These are phyloP conservation scores for Lasiodiplodia theobromae DNA, from an alignment of 2,329 filamentous ascomycete genomes.

Conservation along the genomic window DNA sequence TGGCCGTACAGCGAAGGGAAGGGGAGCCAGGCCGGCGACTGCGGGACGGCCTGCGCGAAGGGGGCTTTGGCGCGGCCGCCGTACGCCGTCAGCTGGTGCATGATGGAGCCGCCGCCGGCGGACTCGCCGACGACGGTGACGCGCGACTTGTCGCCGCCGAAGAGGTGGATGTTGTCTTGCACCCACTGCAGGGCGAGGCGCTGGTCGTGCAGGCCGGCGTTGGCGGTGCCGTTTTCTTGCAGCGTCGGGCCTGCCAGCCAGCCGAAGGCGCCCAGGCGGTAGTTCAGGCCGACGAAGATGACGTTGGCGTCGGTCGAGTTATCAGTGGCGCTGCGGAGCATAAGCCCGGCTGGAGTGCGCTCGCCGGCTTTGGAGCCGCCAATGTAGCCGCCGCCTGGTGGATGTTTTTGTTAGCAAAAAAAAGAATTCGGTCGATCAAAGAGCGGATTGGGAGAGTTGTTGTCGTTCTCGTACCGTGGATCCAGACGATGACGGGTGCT, in stretches of 20 bases:
- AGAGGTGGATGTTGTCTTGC: conserved; percentile 57
- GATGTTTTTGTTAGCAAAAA: not conserved
- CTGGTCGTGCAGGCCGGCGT: conserved; percentile 59
- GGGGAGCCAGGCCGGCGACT: conserved; percentile 50
- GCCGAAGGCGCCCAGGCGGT: conserved; percentile 58
- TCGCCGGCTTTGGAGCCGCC: conserved; percentile 49
- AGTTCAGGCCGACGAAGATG: conserved; percentile 58
- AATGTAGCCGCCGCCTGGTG: conserved; percentile 49
- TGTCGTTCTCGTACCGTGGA: conserved; percentile 52
- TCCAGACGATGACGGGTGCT: conserved; percentile 51
- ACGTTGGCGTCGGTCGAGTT: conserved; percentile 40
- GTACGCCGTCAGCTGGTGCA: conserved; percentile 63
- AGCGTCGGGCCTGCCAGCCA: conserved; percentile 56
- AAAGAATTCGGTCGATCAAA: not conserved
- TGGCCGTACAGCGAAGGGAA: conserved; percentile 42
- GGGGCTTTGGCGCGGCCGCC: conserved; percentile 51
- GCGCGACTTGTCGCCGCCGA: conserved; percentile 58
- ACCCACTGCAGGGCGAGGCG: conserved; percentile 62
- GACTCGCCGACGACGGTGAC: conserved; percentile 59
- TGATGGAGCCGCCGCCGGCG: conserved; percentile 61
- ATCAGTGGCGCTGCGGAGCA: conserved; percentile 36
- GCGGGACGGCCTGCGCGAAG: conserved; percentile 56
- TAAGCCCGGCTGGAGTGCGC: conserved; percentile 46
- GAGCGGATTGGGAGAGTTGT: not conserved
- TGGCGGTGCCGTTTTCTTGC: conserved; percentile 54